A percentile compares a stretch with the other conserved stretches of the same genome.
Evolutionary conservation across 495 filamentous ascomycete genomes (phyloP).

Genomic region (Penicillium mononematosum): DNA sequence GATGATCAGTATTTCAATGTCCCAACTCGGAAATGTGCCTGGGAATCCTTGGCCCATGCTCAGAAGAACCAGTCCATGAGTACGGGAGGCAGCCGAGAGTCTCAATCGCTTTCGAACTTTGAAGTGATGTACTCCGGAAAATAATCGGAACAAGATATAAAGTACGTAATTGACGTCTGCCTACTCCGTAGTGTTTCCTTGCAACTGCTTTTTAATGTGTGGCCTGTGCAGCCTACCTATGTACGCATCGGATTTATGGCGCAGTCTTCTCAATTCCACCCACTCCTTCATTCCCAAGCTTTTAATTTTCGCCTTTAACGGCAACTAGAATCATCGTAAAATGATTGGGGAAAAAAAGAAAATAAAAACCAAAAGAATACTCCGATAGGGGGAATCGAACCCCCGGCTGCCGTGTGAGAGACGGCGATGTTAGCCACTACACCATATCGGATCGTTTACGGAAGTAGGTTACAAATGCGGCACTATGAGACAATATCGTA

Average conservation of each 20-base stretch:
- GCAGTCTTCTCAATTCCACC: not conserved
- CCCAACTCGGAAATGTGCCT: too few relatives aligned
- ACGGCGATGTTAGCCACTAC: slow-evolving; percentile 39
- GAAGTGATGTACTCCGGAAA: not conserved
- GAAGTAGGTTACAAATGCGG: rapidly evolving
- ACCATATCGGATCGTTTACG: slow-evolving; percentile 30
- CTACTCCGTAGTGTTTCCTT: not conserved
- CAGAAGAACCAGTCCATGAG: too few relatives aligned
- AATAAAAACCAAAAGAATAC: slow-evolving; percentile 3
- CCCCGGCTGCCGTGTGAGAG: slow-evolving; percentile 39
- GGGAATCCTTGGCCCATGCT: too few relatives aligned
- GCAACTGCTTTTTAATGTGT: not conserved
- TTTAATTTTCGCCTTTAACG: too few relatives aligned
- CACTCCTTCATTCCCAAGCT: not conserved
- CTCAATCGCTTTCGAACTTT: not conserved
- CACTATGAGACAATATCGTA: too few relatives aligned
- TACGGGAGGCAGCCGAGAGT: too few relatives aligned
- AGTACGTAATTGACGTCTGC: not conserved
- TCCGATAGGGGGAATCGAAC: slow-evolving; percentile 27
- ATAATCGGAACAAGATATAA: not conserved
- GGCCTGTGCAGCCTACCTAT: not conserved
- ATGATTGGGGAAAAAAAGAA: not conserved
- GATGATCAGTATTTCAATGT: too few relatives aligned
- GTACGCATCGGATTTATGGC: not conserved
- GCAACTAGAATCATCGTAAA: not conserved